These are phyloP conservation scores for Primulina tabacum DNA, from an alignment of 257 asterid species.

Conservation along the genomic window DNA sequence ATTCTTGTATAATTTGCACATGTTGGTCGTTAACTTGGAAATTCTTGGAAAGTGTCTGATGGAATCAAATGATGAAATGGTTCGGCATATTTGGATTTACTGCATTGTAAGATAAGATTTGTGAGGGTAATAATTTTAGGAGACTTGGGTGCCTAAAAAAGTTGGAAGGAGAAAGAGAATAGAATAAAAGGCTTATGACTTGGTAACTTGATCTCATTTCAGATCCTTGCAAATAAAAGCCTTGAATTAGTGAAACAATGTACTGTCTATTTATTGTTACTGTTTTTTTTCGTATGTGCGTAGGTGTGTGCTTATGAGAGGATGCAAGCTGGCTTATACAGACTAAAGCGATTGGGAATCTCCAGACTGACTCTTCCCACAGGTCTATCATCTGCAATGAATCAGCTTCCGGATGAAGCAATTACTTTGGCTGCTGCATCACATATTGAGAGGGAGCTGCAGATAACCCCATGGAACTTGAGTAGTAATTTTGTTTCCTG, in stretches of 20 bases:
- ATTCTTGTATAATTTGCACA: conserved; percentile 2
- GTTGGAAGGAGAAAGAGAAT: conserved; percentile 11
- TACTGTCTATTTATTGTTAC: conserved; percentile 1
- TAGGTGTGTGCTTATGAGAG: conserved; percentile 98
- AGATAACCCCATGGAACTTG: conserved; percentile 97
- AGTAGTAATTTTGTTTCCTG: conserved; percentile 92
- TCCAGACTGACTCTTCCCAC: conserved; percentile 69
- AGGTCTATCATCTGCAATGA: conserved; percentile 96
- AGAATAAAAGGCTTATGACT: conserved; percentile 6
- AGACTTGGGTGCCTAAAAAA: conserved; percentile 3
- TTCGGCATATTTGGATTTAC: conserved; percentile 12
- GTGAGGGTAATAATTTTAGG: not conserved
- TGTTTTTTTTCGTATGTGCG: conserved; percentile 21
- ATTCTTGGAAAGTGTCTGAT: not conserved
- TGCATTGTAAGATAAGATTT: conserved; percentile 1
- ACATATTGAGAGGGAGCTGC: conserved; percentile 98
- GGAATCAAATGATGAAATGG: conserved; percentile 3
- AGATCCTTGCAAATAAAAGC: not conserved
- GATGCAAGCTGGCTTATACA: conserved; percentile 94
- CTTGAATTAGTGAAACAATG: not conserved
- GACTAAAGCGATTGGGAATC: conserved; percentile 91
- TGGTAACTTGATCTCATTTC: not conserved
- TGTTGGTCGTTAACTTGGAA: conserved; percentile 13
- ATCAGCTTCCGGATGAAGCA: conserved; percentile 99
- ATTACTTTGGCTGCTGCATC: conserved; percentile 98